Base-by-base conservation (phyloP, 805 yeast species). In the Pichia gijzeniarum region DNA sequence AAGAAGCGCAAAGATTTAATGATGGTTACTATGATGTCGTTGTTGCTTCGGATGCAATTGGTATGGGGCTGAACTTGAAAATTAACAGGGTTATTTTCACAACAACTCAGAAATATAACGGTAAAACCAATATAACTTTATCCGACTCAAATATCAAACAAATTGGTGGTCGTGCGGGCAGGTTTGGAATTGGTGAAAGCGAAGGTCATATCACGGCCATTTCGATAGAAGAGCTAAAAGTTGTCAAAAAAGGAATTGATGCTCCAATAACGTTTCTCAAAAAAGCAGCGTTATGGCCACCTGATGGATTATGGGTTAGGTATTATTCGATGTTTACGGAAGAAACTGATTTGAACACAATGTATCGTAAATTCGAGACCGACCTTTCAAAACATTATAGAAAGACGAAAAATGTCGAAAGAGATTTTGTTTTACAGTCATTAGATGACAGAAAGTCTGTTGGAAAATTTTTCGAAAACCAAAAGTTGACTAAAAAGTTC, bases 1-100 rank as follows among this genome's bases (percentile, higher is more conserved):
- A 79, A 52, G 96, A 93, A 58, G 95, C 97, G 0, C 62, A 69
- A 25, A 70, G 76, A 39, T 93, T 93, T 63, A 93, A 93, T 59
- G 66, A 60, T n/a, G 91, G 95, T 2, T 74, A 75, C 31, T 83
- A 79, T 51, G 93, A 90, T 56, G 73, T 85, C n/a, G 69, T 93
- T 33, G 85, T 93, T 6, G 98, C 99, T 1, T 85, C 96, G 2
- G 98, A 93, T 67, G 99, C 99, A 0, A 80, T 93, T 50, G 99
- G 99, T 2, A 91, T 93, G 97, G 99, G 99, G 0, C 71, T 93
- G 44, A 93, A 93, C 58, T 69, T 93, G 56, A 82, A 85, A 21
- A 90, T 93, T 52, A 78, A 80, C 48, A 69, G 98, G 48, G 76
- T 93, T 5, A 74, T 93, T 1, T 90, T 93, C 59, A 77, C 84